Evolutionary conservation across 257 asterid genomes (phyloP).

Genomic region (Solanum etuberosum): DNA sequence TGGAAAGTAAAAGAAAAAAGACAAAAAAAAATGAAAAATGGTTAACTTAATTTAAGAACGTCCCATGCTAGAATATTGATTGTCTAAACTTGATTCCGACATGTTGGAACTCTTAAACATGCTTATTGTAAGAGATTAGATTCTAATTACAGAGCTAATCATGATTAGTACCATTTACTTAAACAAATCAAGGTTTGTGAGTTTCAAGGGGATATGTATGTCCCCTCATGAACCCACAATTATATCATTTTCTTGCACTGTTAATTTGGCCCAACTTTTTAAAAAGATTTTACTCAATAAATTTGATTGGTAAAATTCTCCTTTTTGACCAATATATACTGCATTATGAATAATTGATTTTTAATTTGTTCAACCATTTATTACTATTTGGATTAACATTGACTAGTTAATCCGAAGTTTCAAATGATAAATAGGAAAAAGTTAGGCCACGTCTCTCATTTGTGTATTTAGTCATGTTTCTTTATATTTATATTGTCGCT

Average conservation of each 20-base stretch:
- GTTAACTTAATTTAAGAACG: neutral
- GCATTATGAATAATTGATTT: neutral
- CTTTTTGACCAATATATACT: neutral
- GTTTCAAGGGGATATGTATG: neutral
- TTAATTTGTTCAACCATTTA: neutral
- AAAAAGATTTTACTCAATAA: neutral
- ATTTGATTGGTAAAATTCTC: neutral
- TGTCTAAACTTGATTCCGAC: conserved; percentile 3
- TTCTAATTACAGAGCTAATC: conserved; percentile 23
- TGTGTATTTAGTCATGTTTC: neutral
- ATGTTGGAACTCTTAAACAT: conserved; percentile 28
- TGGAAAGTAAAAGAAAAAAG: conserved; percentile 5
- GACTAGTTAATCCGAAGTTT: neutral
- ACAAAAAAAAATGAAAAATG: neutral
- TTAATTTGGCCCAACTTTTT: neutral
- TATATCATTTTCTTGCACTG: neutral
- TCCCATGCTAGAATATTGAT: neutral
- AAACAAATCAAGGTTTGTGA: neutral
- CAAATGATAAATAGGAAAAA: neutral
- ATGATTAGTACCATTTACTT: conserved; percentile 11
- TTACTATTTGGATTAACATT: neutral
- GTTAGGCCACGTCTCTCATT: neutral
- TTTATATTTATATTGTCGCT: neutral
- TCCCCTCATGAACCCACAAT: conserved; percentile 3
- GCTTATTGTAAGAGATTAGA: conserved; percentile 24